phyloP scores from a whole-genome alignment of 2,329 filamentous ascomycete species.

The Rasamsonia emersonii region DNA sequence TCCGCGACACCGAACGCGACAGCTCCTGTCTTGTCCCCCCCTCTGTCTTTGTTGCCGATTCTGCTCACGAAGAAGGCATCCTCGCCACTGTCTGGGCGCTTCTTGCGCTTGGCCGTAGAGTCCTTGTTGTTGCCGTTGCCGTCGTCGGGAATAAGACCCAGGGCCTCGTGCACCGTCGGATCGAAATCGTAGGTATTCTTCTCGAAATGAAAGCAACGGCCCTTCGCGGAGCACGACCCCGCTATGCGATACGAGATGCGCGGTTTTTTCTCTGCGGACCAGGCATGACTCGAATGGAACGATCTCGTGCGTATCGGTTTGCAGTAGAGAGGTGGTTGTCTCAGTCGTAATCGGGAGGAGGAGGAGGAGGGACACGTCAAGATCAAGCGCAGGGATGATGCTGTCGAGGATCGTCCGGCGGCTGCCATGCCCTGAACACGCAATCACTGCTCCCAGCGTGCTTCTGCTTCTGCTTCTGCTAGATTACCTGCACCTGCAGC shows the following conservation, averaged over 20 bases:
- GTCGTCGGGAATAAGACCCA: constrained; percentile 27
- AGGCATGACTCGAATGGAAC: constrained; percentile 21
- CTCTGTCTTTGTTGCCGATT: constrained; percentile 59
- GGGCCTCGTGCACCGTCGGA: constrained; percentile 32
- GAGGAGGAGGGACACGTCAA: no score
- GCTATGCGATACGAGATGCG: constrained; percentile 60
- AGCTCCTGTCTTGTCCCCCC: constrained; percentile 26
- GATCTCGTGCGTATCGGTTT: constrained; percentile 9
- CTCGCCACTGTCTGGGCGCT: constrained; percentile 72
- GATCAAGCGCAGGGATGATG: no score
- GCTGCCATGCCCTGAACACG: no score
- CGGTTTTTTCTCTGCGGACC: constrained; percentile 16
- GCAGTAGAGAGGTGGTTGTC: no score
- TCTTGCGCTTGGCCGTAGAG: constrained; percentile 50
- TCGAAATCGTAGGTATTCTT: constrained; percentile 66
- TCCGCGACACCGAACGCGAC: constrained; percentile 87
- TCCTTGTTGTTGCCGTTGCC: constrained; percentile 11
- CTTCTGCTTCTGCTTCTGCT: no score
- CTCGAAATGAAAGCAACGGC: constrained; percentile 57
- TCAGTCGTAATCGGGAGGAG: no score
- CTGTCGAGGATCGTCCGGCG: no score
- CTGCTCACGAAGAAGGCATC: constrained; percentile 91
- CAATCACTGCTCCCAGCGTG: no score
- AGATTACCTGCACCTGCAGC: no score
- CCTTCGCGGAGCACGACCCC: constrained; percentile 67